Conservation (phyloP, 1,284 basidiomycete species). For the Paramarasmius palmivorus region DNA sequence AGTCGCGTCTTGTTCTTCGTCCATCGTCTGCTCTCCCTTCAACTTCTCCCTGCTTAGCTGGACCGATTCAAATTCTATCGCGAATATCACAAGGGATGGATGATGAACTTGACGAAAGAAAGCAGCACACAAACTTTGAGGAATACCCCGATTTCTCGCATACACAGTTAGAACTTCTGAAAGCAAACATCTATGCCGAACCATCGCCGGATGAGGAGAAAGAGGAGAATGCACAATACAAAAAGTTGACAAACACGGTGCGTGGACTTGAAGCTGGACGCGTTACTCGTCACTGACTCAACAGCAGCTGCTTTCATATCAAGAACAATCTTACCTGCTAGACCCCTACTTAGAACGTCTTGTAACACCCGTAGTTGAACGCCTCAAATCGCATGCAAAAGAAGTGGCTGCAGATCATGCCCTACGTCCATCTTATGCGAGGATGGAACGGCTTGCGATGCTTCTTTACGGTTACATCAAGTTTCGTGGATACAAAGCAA, state of each 20-base stretch:
- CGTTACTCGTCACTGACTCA: slow-evolving; percentile 6
- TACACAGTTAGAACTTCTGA: slow-evolving; percentile 53
- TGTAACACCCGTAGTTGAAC: slow-evolving; percentile 74
- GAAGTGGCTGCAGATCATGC: slow-evolving; percentile 36
- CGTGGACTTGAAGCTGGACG: slow-evolving; percentile 20
- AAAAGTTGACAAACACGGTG: slow-evolving; percentile 47
- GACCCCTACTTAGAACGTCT: slow-evolving; percentile 92
- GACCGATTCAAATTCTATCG: not conserved
- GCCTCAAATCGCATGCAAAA: slow-evolving; percentile 63
- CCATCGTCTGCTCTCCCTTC: too few species aligned
- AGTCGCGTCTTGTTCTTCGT: not conserved
- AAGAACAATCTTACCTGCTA: slow-evolving; percentile 92
- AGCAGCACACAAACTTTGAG: slow-evolving; percentile 59
- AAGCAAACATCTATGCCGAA: slow-evolving; percentile 45
- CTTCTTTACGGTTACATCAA: slow-evolving; percentile 88
- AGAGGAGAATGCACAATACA: slow-evolving; percentile 40
- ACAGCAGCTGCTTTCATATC: slow-evolving; percentile 82
- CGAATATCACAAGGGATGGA: slow-evolving; percentile 22
- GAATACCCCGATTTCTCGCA: slow-evolving; percentile 58
- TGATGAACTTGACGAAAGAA: slow-evolving; percentile 42
- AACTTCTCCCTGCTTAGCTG: not conserved
- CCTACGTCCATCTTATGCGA: slow-evolving; percentile 34
- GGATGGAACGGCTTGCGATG: slow-evolving; percentile 57
- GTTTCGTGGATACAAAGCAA: slow-evolving; percentile 89
- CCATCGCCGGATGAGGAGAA: slow-evolving; percentile 50